Conservation (phyloP, 192 early-diverging fungal genomes). For the Phlyctochytrium planicorne region DNA sequence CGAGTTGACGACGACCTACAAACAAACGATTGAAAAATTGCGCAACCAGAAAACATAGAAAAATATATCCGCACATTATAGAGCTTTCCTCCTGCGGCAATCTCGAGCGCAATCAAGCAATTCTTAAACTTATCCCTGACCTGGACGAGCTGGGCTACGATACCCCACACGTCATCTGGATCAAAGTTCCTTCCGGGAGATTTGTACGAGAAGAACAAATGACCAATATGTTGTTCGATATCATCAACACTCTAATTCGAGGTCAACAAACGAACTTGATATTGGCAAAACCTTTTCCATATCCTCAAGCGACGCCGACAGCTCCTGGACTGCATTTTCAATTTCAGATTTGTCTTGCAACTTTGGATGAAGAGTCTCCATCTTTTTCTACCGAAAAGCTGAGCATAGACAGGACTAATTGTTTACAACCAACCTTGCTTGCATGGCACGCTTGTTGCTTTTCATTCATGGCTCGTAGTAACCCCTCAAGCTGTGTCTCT, state of each 20-base stretch:
- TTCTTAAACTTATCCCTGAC: slow-evolving; percentile 69
- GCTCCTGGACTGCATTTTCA: no score
- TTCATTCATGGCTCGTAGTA: slow-evolving; percentile 45
- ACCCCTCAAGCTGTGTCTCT: slow-evolving; percentile 61
- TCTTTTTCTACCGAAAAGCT: no score
- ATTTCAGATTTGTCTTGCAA: no score
- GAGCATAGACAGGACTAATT: no score
- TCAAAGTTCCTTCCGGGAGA: slow-evolving; percentile 88
- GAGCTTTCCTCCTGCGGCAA: slow-evolving; percentile 89
- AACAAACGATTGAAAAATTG: not conserved
- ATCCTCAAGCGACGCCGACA: no score
- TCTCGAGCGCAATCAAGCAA: slow-evolving; percentile 81
- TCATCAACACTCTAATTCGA: slow-evolving; percentile 23
- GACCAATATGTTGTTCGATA: slow-evolving; percentile 35
- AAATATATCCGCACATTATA: slow-evolving; percentile 68
- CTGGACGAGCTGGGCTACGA: slow-evolving; percentile 86
- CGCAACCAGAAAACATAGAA: slow-evolving; percentile 22
- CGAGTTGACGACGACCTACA: slow-evolving; percentile 83
- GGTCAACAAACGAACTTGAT: slow-evolving; percentile 4
- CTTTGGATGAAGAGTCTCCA: no score
- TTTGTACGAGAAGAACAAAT: slow-evolving; percentile 72
- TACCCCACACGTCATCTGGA: slow-evolving; percentile 82
- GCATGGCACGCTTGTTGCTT: slow-evolving; percentile 22
- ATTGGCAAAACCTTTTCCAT: no score
- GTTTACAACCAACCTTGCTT: slow-evolving; percentile 5